phyloP scores from a whole-genome alignment of 768 basidiomycete species.

The Filobasidium wieringae region DNA sequence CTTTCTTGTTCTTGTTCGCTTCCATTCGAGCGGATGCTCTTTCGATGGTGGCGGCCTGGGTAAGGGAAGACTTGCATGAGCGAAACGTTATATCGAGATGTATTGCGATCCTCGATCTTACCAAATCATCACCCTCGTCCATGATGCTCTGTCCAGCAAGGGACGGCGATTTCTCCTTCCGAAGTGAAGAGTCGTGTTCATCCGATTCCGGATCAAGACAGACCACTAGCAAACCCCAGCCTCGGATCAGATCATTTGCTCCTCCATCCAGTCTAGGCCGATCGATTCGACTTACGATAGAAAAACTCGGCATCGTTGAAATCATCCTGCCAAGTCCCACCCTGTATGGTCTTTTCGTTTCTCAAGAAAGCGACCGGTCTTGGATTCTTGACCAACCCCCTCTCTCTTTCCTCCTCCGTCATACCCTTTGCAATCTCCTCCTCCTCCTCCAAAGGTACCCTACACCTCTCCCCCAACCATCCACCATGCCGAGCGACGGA shows the following conservation, averaged over 20 bases:
- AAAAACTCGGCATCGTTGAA: constrained; percentile 36
- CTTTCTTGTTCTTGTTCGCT: neutral
- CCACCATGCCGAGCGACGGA: constrained; percentile 35
- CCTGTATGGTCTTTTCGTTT: constrained; percentile 19
- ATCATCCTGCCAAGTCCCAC: constrained; percentile 32
- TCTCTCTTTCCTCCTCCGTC: constrained; percentile 8
- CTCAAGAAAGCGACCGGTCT: constrained; percentile 33
- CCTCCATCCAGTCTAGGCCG: neutral
- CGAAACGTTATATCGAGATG: neutral
- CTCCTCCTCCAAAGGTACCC: constrained; percentile 21
- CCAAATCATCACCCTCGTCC: neutral
- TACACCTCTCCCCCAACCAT: constrained; percentile 28
- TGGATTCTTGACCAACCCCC: constrained; percentile 23
- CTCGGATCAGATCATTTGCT: neutral
- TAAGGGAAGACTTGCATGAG: neutral
- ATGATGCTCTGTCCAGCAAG: neutral
- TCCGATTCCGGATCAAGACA: constrained; percentile 32
- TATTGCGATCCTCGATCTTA: neutral
- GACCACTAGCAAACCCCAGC: constrained; percentile 23
- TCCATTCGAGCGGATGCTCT: neutral
- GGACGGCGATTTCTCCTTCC: neutral
- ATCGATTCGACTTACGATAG: constrained; percentile 27
- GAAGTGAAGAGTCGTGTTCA: constrained; percentile 4
- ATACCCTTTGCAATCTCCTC: constrained; percentile 1
- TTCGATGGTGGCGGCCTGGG: constrained; percentile 2